These are phyloP conservation scores for Cytospora chrysosperma DNA, from an alignment of 2,329 filamentous ascomycete species.

Conservation along the genomic window DNA sequence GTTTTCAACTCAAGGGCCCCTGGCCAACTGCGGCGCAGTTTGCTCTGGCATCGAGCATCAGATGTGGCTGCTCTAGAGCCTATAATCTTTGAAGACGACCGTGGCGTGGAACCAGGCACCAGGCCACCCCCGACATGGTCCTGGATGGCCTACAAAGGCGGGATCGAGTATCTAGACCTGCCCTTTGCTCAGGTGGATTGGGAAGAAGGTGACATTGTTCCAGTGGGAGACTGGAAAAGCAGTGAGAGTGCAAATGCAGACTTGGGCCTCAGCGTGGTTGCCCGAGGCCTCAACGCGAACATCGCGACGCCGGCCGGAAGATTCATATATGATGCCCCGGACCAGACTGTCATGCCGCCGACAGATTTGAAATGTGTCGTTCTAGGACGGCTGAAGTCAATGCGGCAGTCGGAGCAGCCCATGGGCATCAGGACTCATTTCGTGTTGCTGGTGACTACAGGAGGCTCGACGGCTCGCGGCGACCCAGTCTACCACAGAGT, in stretches of 20 bases:
- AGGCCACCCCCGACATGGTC: constrained; percentile 33
- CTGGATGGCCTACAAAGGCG: constrained; percentile 37
- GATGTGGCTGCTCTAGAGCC: not conserved
- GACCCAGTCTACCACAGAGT: not conserved
- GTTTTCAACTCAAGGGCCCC: constrained; percentile 27
- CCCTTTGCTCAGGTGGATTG: constrained; percentile 23
- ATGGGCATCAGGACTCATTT: not conserved
- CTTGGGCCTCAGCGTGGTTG: not conserved
- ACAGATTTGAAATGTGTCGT: not conserved
- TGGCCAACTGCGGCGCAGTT: constrained; percentile 29
- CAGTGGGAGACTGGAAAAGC: not conserved
- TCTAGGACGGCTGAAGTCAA: not conserved
- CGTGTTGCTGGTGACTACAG: not conserved
- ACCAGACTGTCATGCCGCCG: not conserved
- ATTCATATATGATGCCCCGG: not conserved
- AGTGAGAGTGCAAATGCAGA: not conserved
- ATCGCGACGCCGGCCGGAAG: not conserved
- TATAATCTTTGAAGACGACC: not conserved
- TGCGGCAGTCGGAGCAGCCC: not conserved
- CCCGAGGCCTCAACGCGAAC: not conserved
- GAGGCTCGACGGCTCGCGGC: not conserved
- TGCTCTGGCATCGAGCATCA: constrained; percentile 31
- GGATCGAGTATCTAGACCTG: constrained; percentile 32
- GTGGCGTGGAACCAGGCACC: not conserved
- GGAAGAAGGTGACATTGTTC: not conserved